Percentiles rank a stretch among this genome's conserved stretches.
Conservation (phyloP, 331 rosid genomes). For the Malus hybrid region DNA sequence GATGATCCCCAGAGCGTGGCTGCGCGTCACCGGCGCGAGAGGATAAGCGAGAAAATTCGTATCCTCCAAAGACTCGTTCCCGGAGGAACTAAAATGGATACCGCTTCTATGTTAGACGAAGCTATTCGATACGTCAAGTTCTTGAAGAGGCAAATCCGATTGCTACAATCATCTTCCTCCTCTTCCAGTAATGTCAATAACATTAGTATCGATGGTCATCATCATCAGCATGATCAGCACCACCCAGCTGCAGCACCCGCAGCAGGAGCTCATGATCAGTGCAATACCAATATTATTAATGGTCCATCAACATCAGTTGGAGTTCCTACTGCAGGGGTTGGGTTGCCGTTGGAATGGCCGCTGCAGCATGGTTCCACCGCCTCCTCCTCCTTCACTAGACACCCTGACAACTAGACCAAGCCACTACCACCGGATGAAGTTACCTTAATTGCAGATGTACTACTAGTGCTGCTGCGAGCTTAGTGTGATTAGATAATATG, state of each 20-base stretch:
- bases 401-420: neutral
- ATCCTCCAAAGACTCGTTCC: slow-evolving; percentile 91
- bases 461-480: neutral
- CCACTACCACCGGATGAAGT: neutral
- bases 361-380: neutral
- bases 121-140: slow-evolving; percentile 88
- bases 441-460: neutral
- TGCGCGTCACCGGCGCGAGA: slow-evolving; percentile 80
- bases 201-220: neutral
- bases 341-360: neutral
- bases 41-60: slow-evolving; percentile 78
- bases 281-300: neutral
- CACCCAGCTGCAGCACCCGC: neutral
- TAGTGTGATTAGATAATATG: neutral
- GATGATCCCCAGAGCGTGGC: slow-evolving; percentile 92
- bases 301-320: neutral
- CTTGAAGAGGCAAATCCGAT: slow-evolving; percentile 73
- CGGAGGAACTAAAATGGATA: slow-evolving; percentile 90
- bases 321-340: neutral
- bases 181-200: neutral
- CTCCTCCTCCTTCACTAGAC: neutral
- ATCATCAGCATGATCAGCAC: neutral
- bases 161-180: slow-evolving; percentile 38
- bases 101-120: slow-evolving; percentile 89
- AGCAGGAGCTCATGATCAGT: neutral